A percentile compares a stretch with the other conserved stretches of the same genome.
These are phyloP conservation scores for Iris pallida DNA, from an alignment of 116 monocot genomes.

Conservation along the genomic window DNA sequence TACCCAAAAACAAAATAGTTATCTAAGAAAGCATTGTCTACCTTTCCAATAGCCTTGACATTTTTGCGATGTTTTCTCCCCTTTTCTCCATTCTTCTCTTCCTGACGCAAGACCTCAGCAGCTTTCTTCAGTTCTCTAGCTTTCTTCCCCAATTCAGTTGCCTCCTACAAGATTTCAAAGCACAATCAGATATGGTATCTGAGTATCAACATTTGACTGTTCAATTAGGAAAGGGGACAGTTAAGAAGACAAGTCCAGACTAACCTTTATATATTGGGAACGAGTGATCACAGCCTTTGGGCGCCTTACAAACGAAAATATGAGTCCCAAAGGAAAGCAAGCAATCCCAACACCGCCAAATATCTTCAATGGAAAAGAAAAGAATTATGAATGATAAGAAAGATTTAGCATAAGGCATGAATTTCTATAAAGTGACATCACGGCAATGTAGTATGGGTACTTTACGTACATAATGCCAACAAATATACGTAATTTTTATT, in stretches of 20 bases:
- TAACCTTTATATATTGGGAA: conserved; percentile 97
- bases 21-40: conserved; percentile 3
- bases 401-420: neutral
- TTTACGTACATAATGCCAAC: neutral
- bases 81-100: conserved; percentile 81
- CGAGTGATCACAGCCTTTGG: conserved; percentile 99
- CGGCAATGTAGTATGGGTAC: neutral
- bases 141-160: conserved; percentile 96
- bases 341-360: conserved; percentile 99
- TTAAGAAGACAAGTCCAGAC: neutral
- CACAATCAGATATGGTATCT: neutral
- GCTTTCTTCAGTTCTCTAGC: conserved; percentile 94
- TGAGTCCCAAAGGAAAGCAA: conserved; percentile 81
- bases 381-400: neutral
- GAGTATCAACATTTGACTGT: neutral
- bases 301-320: conserved; percentile 79
- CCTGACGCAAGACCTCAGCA: conserved; percentile 82
- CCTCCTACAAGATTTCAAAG: conserved; percentile 50
- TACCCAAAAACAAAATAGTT: neutral
- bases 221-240: neutral
- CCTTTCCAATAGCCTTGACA: conserved; percentile 96
- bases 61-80: conserved; percentile 98
- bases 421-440: neutral
- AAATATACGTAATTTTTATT: neutral
- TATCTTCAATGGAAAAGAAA: conserved; percentile 43